Evolutionary conservation across 306 rosid genomes (phyloP).

Genomic region (Aeschynomene evenia): DNA sequence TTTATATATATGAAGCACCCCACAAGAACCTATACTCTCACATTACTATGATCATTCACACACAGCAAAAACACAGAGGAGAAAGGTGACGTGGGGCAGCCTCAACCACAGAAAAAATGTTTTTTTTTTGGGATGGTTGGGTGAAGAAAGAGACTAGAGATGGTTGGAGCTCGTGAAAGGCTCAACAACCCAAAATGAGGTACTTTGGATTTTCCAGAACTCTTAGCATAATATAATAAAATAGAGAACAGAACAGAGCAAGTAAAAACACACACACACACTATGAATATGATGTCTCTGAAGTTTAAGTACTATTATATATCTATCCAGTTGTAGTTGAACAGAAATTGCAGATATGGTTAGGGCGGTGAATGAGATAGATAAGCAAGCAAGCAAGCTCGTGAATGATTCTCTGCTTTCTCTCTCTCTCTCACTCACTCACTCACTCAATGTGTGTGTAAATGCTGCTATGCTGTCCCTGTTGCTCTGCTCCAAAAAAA

Average conservation of each 20-base stretch:
- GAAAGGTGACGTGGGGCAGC: constrained; percentile 41
- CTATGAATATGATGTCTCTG: too few species aligned
- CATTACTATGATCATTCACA: constrained; percentile 28
- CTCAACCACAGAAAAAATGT: constrained; percentile 31
- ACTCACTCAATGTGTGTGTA: constrained; percentile 2
- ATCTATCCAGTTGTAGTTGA: neutral
- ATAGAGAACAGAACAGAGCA: too few species aligned
- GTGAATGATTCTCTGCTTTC: constrained; percentile 32
- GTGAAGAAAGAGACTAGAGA: constrained; percentile 50
- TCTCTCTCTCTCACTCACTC: neutral
- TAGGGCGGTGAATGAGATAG: constrained; percentile 9
- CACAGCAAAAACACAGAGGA: neutral
- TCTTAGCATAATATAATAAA: neutral
- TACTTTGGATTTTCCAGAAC: neutral
- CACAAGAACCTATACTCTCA: constrained; percentile 26
- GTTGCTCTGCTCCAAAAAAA: neutral
- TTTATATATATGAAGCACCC: constrained; percentile 23
- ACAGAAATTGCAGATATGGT: constrained; percentile 26
- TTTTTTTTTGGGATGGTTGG: constrained; percentile 38
- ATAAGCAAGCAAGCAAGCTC: too few species aligned
- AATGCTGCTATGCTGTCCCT: constrained; percentile 1
- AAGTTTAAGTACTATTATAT: too few species aligned
- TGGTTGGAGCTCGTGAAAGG: constrained; percentile 71
- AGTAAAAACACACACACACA: too few species aligned
- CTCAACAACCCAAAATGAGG: constrained; percentile 48